Percentiles rank a stretch among this genome's conserved stretches.
These are phyloP conservation scores for Aristolochia californica DNA, from an alignment of 164 flowering plant genomes.

Conservation along the genomic window DNA sequence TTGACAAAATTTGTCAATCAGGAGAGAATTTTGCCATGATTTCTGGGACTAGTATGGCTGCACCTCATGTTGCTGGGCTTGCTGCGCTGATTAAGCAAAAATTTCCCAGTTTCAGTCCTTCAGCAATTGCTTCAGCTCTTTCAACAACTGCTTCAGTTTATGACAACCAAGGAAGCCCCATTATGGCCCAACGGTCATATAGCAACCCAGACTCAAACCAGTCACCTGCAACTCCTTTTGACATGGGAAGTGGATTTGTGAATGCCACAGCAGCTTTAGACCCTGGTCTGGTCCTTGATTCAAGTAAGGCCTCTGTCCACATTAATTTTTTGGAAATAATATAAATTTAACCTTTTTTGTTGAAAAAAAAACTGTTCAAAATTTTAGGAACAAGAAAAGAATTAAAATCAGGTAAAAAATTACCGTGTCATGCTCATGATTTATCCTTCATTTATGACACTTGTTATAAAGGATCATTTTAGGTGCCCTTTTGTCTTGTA, in stretches of 20 bases:
- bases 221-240: constrained; percentile 95
- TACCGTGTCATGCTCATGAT: too few relatives aligned
- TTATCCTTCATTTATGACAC: too few relatives aligned
- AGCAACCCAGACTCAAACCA: constrained; percentile 71
- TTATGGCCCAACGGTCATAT: constrained; percentile 94
- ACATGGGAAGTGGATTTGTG: constrained; percentile 98
- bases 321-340: neutral
- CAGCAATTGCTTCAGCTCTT: constrained; percentile 93
- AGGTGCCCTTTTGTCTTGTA: too few relatives aligned
- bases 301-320: constrained; percentile 41
- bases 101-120: constrained; percentile 64
- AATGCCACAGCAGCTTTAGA: constrained; percentile 81
- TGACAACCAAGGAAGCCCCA: constrained; percentile 65
- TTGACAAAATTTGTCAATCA: constrained; percentile 7
- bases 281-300: constrained; percentile 79
- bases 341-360: neutral
- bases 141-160: constrained; percentile 80
- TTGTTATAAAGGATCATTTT: too few relatives aligned
- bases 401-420: too few relatives aligned
- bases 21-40: constrained; percentile 97
- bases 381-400: too few relatives aligned
- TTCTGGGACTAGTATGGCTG: constrained; percentile 99
- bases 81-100: constrained; percentile 85
- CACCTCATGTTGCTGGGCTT: constrained; percentile 96
- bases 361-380: too few relatives aligned